A percentile compares a stretch with the other conserved stretches of the same genome.
These are phyloP conservation scores for Colletotrichum agaves DNA, from an alignment of 2,329 filamentous ascomycete species.

Conservation along the genomic window DNA sequence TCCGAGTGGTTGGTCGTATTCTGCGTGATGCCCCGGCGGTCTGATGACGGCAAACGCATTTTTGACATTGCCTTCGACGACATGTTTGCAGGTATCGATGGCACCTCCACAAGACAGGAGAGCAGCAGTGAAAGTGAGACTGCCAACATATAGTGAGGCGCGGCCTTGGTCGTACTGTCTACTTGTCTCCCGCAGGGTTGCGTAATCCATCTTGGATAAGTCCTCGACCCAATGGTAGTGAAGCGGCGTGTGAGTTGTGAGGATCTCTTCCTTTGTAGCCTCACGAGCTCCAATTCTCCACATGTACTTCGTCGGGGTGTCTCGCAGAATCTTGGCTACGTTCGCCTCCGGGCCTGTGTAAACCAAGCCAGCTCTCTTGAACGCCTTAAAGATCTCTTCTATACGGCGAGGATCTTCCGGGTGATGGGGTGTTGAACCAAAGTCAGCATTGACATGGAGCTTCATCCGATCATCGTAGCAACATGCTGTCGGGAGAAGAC, in stretches of 20 bases:
- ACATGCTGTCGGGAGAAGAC: constrained; percentile 75
- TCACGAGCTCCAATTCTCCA: constrained; percentile 82
- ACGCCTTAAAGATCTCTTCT: constrained; percentile 89
- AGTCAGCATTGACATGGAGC: constrained; percentile 88
- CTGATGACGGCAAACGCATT: constrained; percentile 97
- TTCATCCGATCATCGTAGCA: constrained; percentile 97
- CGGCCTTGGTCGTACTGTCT: constrained; percentile 69
- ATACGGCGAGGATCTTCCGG: constrained; percentile 95
- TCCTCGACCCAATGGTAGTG: constrained; percentile 83
- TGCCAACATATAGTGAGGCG: constrained; percentile 86
- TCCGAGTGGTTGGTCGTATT: constrained; percentile 85
- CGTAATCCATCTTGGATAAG: constrained; percentile 63
- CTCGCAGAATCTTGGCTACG: constrained; percentile 61
- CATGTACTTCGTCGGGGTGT: constrained; percentile 70
- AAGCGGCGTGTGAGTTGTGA: constrained; percentile 78
- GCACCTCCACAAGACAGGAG: constrained; percentile 89
- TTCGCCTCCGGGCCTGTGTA: constrained; percentile 68
- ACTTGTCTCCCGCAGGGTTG: constrained; percentile 76
- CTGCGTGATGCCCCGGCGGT: constrained; percentile 94
- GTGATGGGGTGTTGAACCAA: constrained; percentile 79
- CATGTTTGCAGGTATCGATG: constrained; percentile 95
- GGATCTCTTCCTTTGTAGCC: constrained; percentile 83
- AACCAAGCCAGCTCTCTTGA: constrained; percentile 84
- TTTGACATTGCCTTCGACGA: constrained; percentile 84
- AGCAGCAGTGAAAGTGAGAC: constrained; percentile 82